Evolutionary conservation across 1,284 basidiomycete species (phyloP), one percentile per base, ranked within the genome.

Genomic region (Phlebopus sp.): DNA sequence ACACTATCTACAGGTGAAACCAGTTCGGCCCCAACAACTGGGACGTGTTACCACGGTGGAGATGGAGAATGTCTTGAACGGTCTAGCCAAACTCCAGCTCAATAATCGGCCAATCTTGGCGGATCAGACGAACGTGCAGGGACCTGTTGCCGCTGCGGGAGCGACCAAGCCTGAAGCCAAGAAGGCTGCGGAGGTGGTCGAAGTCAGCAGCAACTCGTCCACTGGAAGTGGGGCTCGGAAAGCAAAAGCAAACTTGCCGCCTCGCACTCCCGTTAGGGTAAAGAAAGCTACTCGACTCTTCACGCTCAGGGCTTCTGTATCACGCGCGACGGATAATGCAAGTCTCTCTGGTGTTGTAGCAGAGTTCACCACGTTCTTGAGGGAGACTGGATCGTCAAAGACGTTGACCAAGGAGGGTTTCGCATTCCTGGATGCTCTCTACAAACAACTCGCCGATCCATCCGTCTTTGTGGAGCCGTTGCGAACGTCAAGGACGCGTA

Each of bases 351-450:
- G 65, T 37, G 62, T 78, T 19, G 78, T 87, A 27, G 58, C 59
- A 34, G 79, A 84, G 43, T 89, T 88, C 57, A 67, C 76, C 9
- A 70, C 70, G 25, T 73, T 80, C 27, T 69, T 89, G 60, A 75
- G 79, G 58, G 75, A 75, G 54, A 84, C 79, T 56, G 79, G 75
- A 44, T 84, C 82, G 21, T 85, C 82, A 39, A 75, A 76, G 52
- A 79, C 77, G 37, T 59, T 89, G 46, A 89, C 85, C 25, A 81
- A 79, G 62, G 86, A 88, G 55, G 86, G 78, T 8, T 85, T 82
- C 58, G 66, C 70, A 21, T 84, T 89, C 64, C 67, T 89, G 46
- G 84, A 86, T 51, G 74, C 78, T 27, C 62, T 89, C 51, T 73
- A 78, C 62, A 84, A 83, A 61, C 84, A 84, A 57, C 72, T 89